Evolutionary conservation across 257 asterid species (phyloP).

Genomic region (Lithospermum erythrorhizon): DNA sequence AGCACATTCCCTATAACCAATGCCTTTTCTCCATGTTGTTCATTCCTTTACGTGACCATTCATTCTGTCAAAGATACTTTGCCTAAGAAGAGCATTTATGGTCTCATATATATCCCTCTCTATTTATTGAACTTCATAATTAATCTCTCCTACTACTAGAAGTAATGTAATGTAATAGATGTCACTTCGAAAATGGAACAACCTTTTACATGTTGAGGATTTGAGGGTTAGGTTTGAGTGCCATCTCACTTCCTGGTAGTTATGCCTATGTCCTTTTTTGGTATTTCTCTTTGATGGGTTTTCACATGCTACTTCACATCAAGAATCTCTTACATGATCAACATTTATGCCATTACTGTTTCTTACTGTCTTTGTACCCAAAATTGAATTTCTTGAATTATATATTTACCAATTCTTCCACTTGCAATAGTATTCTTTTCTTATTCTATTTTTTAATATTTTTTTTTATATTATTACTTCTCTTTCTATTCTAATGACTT

Average conservation of each 20-base stretch:
- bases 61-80: neutral
- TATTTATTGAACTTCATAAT: neutral
- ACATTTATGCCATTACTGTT: no score
- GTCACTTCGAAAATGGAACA: no score
- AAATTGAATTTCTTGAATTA: no score
- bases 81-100: neutral
- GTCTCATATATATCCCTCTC: neutral
- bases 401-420: no score
- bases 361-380: no score
- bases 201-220: neutral
- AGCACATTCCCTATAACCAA: constrained; percentile 1
- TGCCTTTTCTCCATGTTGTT: constrained; percentile 1
- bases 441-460: no score
- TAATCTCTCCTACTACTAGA: no score
- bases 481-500: no score
- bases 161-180: no score
- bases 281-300: neutral
- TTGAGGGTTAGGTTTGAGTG: neutral
- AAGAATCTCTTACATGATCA: neutral
- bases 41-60: constrained; percentile 17
- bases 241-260: neutral
- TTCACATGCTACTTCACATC: neutral
- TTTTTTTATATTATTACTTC: no score
- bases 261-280: neutral
- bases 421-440: no score